phyloP scores from a whole-genome alignment of 2,329 filamentous ascomycete species.

The Fusarium redolens region DNA sequence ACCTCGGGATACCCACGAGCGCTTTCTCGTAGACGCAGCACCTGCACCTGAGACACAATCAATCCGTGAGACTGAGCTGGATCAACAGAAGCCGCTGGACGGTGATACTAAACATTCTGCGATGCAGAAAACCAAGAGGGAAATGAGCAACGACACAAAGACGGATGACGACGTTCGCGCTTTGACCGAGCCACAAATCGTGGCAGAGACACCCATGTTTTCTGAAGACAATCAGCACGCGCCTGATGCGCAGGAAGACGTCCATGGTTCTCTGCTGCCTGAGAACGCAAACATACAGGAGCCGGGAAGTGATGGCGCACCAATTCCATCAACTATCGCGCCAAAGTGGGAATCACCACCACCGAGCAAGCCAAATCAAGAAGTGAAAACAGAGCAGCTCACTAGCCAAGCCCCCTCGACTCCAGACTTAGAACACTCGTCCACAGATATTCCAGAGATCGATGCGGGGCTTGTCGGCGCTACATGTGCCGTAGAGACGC shows the following conservation, averaged over 20 bases:
- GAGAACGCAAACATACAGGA: background rate
- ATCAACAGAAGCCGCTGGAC: constrained; percentile 13
- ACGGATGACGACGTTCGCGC: background rate
- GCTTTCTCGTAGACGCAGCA: background rate
- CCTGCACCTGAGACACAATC: background rate
- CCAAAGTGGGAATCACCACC: background rate
- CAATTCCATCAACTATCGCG: background rate
- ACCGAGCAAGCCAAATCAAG: background rate
- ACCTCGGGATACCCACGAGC: background rate
- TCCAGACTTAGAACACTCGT: background rate
- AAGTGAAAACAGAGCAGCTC: background rate
- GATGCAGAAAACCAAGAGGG: background rate
- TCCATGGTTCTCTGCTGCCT: background rate
- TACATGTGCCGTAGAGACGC: background rate
- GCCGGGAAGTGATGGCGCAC: background rate
- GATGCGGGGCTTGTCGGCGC: background rate
- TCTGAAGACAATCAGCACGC: background rate
- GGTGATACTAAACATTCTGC: background rate
- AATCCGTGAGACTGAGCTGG: background rate
- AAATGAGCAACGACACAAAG: constrained; percentile 1
- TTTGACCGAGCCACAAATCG: background rate
- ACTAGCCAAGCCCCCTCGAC: background rate
- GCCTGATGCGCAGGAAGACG: background rate
- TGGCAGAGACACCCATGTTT: background rate
- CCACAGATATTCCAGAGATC: background rate